Evolutionary conservation across 225 moss, liverwort and hornwort genomes (phyloP).

Genomic region (Antitrichia curtipendula): DNA sequence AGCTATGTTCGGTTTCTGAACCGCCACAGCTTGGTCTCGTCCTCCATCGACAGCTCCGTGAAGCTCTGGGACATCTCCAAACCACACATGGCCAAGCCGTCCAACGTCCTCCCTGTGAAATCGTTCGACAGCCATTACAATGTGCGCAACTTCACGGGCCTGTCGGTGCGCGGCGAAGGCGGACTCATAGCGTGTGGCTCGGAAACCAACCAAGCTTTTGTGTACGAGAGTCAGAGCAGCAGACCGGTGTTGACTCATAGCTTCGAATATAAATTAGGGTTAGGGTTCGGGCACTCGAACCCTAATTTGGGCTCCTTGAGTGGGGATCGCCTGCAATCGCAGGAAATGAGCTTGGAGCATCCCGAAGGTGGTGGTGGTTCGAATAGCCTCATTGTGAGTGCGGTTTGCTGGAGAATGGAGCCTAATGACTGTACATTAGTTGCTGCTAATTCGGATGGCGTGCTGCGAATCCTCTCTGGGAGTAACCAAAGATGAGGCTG

Average conservation of each 20-base stretch:
- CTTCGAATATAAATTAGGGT: slow-evolving; percentile 13
- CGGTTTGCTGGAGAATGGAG: slow-evolving; percentile 75
- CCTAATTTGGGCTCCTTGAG: not conserved
- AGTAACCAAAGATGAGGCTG: not conserved
- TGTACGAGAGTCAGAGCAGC: slow-evolving; percentile 26
- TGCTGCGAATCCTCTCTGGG: slow-evolving; percentile 23
- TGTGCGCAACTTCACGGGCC: slow-evolving; percentile 65
- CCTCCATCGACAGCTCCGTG: slow-evolving; percentile 77
- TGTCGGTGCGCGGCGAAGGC: slow-evolving; percentile 50
- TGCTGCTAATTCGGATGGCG: slow-evolving; percentile 79
- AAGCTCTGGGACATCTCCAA: slow-evolving; percentile 73
- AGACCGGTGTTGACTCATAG: slow-evolving; percentile 37
- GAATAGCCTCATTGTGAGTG: slow-evolving; percentile 44
- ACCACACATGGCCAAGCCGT: not conserved
- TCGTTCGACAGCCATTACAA: slow-evolving; percentile 55
- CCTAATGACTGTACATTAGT: slow-evolving; percentile 57
- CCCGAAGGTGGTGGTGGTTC: not conserved
- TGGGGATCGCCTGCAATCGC: not conserved
- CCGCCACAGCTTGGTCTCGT: slow-evolving; percentile 52
- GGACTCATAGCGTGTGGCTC: slow-evolving; percentile 80
- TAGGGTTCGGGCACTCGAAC: not conserved
- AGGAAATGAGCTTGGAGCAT: not conserved
- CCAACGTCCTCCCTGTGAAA: not conserved
- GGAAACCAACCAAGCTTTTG: slow-evolving; percentile 69
- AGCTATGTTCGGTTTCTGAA: slow-evolving; percentile 76